Conservation (phyloP, 805 yeast species). For the Schizosaccharomyces osmophilus region DNA sequence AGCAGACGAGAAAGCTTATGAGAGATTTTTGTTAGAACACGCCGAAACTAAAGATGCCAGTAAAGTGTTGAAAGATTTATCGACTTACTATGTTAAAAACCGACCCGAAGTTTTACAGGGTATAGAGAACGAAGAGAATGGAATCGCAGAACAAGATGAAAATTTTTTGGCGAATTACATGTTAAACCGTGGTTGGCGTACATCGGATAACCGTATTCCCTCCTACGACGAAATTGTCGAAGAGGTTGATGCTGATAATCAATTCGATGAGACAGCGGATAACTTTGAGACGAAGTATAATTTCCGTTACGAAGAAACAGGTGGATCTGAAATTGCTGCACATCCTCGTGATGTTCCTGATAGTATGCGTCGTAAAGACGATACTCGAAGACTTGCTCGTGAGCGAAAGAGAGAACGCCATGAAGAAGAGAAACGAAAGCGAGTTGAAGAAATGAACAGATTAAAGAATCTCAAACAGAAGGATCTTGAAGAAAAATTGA, state of each 20-base stretch:
- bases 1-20: slow-evolving; percentile 1
- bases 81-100: background rate
- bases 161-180: slow-evolving; percentile 56
- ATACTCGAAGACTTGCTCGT: slow-evolving; percentile 60
- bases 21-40: slow-evolving; percentile 1
- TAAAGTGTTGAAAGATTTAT: background rate
- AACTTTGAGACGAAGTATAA: slow-evolving; percentile 78
- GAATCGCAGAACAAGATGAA: slow-evolving; percentile 20
- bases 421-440: slow-evolving; percentile 26
- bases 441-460: slow-evolving; percentile 37
- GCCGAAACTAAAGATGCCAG: background rate
- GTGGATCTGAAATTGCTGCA: slow-evolving; percentile 65
- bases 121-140: background rate
- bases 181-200: slow-evolving; percentile 71
- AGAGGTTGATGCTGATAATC: slow-evolving; percentile 47
- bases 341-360: slow-evolving; percentile 50
- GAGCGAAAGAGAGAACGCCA: slow-evolving; percentile 37
- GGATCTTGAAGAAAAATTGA: slow-evolving; percentile 47
- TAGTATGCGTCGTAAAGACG: slow-evolving; percentile 60
- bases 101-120: background rate
- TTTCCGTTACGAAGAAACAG: slow-evolving; percentile 79
- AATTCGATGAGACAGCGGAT: slow-evolving; percentile 80
- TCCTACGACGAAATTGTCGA: slow-evolving; percentile 15
- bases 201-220: slow-evolving; percentile 19
- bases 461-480: slow-evolving; percentile 55